Evolutionary conservation across 305 asterid species (phyloP).

Genomic region (Petunia hybrid): DNA sequence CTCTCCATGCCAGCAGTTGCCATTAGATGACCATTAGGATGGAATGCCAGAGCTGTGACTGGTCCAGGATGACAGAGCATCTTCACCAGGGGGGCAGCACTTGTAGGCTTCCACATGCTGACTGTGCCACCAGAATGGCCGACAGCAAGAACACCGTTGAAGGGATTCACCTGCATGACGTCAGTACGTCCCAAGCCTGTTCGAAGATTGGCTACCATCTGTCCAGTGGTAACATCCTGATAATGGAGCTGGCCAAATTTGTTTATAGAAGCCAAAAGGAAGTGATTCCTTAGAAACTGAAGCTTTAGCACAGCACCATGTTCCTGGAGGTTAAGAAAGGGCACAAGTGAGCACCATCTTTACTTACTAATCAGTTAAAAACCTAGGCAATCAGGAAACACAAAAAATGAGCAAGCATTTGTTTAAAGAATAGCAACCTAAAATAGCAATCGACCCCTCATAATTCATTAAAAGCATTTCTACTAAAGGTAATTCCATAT

Average conservation of each 20-base stretch:
- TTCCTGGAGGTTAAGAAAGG: conserved; percentile 59
- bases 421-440: not conserved
- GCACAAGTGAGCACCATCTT: not conserved
- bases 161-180: conserved; percentile 79
- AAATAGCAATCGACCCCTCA: not conserved
- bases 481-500: too few relatives aligned
- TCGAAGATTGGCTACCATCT: conserved; percentile 73
- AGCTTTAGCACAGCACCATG: conserved; percentile 79
- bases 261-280: conserved; percentile 86
- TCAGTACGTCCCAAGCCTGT: conserved; percentile 82
- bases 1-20: conserved; percentile 93
- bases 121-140: conserved; percentile 91
- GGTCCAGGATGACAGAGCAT: conserved; percentile 94
- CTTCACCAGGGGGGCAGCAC: conserved; percentile 78
- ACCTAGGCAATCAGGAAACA: not conserved
- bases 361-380: conserved; percentile 1
- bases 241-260: conserved; percentile 82
- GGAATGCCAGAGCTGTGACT: conserved; percentile 82
- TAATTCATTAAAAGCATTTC: not conserved
- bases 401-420: not conserved
- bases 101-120: conserved; percentile 93
- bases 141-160: conserved; percentile 69
- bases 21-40: conserved; percentile 87
- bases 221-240: conserved; percentile 92
- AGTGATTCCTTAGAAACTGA: conserved; percentile 85